Base-by-base conservation (phyloP, 768 basidiomycete genomes). In the Boletus barrowsii region DNA sequence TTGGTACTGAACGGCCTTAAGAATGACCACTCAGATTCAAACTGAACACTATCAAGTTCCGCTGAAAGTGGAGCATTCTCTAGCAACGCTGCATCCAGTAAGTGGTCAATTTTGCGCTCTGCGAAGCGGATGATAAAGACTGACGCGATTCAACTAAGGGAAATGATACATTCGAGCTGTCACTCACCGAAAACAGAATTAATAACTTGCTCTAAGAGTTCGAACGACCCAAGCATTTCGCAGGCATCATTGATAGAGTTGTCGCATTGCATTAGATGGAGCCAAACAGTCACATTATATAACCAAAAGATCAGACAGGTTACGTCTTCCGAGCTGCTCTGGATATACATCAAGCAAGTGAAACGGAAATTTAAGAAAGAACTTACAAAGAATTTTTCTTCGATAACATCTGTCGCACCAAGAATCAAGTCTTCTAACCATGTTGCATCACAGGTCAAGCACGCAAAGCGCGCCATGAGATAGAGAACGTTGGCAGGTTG, bases 21-120 rank as follows among this genome's bases (percentile, higher is more conserved):
- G 67, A 93, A 88, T 0, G 88, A 86, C 97, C 97, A 99, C 50
- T 98, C 97, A 6, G 92, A 93, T 71, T 98, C 95, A 64, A 98
- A 99, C 58, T 92, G 87, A 18, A 98, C 77, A 30, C 83, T 79
- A 48, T 90, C 90, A 51, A 93, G 84, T 61, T 89, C 87, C 5
- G 83, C 81, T 2, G 88, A 82, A n/a, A 85, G 76, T 0, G 92
- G 81, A 10, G 87, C 81, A 64, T 89, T 86, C 47, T 98, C 93
- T 44, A 99, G 79, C 46, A 98, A 72, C 0, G 90, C 82, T 1
- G 81, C 71, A 64, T 98, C 94, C 10, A 99, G 78, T 26, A 97
- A 73, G 46, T 83, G 79, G 68, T 98, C 96, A 71, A 98, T 90
- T 59, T 83, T 83, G 49, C 87, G 80, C 70, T 99, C 97, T 9